A percentile compares a stretch with the other conserved stretches of the same genome.
Conservation (phyloP, 805 yeast genomes). For the Candida tallmaniae region DNA sequence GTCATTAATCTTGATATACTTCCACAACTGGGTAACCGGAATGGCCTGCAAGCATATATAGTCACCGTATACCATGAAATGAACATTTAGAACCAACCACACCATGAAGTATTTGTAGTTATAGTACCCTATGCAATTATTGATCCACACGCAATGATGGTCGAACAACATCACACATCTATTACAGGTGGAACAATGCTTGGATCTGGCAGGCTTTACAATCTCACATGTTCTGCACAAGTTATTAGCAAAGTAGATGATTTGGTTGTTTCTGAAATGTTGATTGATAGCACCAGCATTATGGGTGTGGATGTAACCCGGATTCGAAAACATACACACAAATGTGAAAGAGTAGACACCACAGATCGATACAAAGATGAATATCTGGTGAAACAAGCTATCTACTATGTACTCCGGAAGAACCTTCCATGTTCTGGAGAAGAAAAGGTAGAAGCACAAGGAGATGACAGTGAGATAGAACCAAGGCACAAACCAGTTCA, state of each 20-base stretch:
- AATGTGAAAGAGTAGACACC: conserved; percentile 31
- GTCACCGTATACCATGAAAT: conserved; percentile 39
- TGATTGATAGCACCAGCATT: conserved; percentile 10
- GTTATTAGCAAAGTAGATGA: conserved; percentile 47
- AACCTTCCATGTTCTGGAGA: conserved; percentile 21
- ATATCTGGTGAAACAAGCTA: conserved; percentile 11
- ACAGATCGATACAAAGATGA: conserved; percentile 28
- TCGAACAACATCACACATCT: conserved; percentile 46
- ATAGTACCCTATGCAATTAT: conserved; percentile 68
- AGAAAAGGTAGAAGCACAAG: conserved; percentile 28
- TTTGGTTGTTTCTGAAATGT: conserved; percentile 39
- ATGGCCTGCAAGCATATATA: conserved; percentile 23
- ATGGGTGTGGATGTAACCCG: conserved; percentile 31
- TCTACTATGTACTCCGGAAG: conserved; percentile 10
- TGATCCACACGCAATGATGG: conserved; percentile 64
- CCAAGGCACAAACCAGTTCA: conserved; percentile 44
- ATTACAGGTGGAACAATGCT: conserved; percentile 61
- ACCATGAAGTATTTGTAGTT: conserved; percentile 59
- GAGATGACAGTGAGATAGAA: conserved; percentile 36
- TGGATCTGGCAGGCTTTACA: conserved; percentile 55
- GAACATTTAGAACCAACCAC: conserved; percentile 49
- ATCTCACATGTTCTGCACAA: conserved; percentile 46
- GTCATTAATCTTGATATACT: conserved; percentile 21
- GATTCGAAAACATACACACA: conserved; percentile 37
- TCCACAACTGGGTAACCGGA: conserved; percentile 17